These are phyloP conservation scores for Rubus idaeus DNA, from an alignment of 306 rosid species.

Conservation along the genomic window DNA sequence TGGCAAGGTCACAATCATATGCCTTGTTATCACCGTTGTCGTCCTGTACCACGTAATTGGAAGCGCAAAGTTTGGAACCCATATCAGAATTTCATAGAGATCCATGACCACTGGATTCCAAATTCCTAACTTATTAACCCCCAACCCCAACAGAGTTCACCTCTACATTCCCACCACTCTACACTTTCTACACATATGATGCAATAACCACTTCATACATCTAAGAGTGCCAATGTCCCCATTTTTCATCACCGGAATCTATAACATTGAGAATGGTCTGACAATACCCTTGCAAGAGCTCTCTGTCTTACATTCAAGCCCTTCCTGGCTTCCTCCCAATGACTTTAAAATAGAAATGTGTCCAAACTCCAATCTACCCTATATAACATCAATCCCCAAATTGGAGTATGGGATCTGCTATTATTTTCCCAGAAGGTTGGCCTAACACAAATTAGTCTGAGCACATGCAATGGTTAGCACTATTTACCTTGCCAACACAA, in stretches of 20 bases:
- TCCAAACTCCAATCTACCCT: neutral
- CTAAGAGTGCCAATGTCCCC: neutral
- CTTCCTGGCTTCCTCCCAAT: neutral
- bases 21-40: neutral
- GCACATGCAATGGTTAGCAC: neutral
- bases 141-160: neutral
- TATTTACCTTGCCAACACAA: conserved; percentile 91
- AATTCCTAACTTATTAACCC: neutral
- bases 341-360: neutral
- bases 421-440: neutral
- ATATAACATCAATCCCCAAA: neutral
- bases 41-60: neutral
- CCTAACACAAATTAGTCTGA: neutral
- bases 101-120: neutral
- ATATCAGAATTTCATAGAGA: neutral
- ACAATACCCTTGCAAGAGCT: neutral
- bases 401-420: neutral
- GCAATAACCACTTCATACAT: neutral
- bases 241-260: neutral
- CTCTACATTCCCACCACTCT: neutral
- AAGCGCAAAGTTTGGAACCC: neutral
- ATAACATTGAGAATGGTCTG: neutral
- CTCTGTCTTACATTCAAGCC: neutral
- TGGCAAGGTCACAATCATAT: neutral
- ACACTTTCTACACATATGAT: neutral